Evolutionary conservation across 441 rosid genomes (phyloP).

Genomic region (Melastoma candidum): DNA sequence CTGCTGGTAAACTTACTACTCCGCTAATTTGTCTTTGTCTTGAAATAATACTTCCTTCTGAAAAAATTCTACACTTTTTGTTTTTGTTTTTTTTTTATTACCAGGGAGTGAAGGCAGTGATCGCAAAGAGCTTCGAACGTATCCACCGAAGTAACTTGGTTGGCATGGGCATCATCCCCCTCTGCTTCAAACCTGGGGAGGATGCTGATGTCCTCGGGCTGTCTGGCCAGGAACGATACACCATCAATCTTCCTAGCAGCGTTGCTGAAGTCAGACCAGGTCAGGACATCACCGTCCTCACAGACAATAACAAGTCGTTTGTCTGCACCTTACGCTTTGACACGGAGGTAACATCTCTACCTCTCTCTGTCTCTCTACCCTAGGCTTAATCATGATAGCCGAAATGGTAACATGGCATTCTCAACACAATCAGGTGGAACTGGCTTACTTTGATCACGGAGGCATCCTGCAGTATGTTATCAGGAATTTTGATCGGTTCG

Average conservation of each 20-base stretch:
- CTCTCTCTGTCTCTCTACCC: slow-evolving; percentile 1
- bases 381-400: too few species aligned
- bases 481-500: slow-evolving; percentile 56
- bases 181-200: slow-evolving; percentile 78
- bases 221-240: slow-evolving; percentile 74
- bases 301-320: slow-evolving; percentile 73
- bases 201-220: slow-evolving; percentile 76
- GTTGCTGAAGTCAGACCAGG: slow-evolving; percentile 73
- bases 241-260: slow-evolving; percentile 55
- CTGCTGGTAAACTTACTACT: slow-evolving; percentile 41
- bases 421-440: slow-evolving; percentile 46
- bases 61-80: not conserved
- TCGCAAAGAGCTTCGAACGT: slow-evolving; percentile 88
- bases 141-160: slow-evolving; percentile 89
- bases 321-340: slow-evolving; percentile 61
- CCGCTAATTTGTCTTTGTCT: not conserved
- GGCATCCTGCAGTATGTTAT: slow-evolving; percentile 84
- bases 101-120: slow-evolving; percentile 92
- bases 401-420: too few species aligned
- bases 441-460: slow-evolving; percentile 81
- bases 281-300: slow-evolving; percentile 61
- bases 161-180: slow-evolving; percentile 81
- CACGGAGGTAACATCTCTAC: slow-evolving; percentile 53
- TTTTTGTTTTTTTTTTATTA: not conserved
- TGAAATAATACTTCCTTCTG: not conserved